These are phyloP conservation scores for Botrytis fragariae DNA, from an alignment of 2,329 filamentous ascomycete genomes.

Conservation along the genomic window DNA sequence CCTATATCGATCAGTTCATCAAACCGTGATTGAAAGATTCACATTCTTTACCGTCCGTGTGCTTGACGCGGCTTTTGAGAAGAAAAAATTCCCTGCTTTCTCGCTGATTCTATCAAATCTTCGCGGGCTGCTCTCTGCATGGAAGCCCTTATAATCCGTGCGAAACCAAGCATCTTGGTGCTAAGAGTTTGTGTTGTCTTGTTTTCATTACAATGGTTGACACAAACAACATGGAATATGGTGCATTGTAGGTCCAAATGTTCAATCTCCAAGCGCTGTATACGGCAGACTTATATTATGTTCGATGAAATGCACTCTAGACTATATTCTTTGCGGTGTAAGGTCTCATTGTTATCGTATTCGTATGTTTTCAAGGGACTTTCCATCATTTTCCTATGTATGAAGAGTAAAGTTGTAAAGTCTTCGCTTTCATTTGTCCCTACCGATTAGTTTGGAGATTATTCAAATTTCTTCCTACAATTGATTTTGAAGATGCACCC, in stretches of 20 bases:
- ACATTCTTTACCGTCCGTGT: background rate
- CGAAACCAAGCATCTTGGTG: too few species aligned
- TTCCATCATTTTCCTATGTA: background rate
- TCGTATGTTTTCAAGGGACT: background rate
- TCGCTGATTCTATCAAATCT: background rate
- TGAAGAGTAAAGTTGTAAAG: background rate
- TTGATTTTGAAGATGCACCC: background rate
- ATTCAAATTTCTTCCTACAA: background rate
- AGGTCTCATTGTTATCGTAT: background rate
- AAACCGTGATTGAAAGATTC: too few species aligned
- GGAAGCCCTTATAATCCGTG: background rate
- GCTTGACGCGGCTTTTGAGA: too few species aligned
- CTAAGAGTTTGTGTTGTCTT: background rate
- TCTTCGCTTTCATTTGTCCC: background rate
- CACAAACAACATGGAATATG: background rate
- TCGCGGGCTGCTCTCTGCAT: background rate
- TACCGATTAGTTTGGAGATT: background rate
- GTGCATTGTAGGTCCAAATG: background rate
- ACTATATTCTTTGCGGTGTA: background rate
- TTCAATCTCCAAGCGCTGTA: background rate
- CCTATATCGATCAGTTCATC: background rate
- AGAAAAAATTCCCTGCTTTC: background rate
- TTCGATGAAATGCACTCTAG: background rate
- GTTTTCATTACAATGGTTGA: background rate
- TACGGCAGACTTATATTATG: background rate